Base-by-base conservation (phyloP, 805 yeast species). In the Yueomyces sp. region DNA sequence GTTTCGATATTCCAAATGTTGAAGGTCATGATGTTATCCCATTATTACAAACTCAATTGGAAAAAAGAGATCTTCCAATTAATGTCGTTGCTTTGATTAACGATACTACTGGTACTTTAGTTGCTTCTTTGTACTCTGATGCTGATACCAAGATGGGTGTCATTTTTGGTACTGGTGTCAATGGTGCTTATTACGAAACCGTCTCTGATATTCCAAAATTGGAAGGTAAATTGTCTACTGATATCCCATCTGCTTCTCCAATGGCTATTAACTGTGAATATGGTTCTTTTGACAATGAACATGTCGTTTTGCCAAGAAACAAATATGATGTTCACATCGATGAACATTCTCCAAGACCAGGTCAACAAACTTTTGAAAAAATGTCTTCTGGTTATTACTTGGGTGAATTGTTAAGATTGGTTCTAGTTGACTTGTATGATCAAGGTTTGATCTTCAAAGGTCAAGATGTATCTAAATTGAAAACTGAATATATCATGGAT, bases 211-310 rank as follows among this genome's bases (percentile, higher is more conserved):
- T 90, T 54, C 90, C 88, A 50, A 90, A 90, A 70, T 72, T 90
- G 53, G 77, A 77, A 54, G 94, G 92, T 47, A 68, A 66, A 54
- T 63, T 81, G 44, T 73, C 77, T 31, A 67, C 64, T 38, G 95
- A 85, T 59, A 74, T 86, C 52, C 59, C 75, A 36, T 64, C 59
- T 5, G 75, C 74, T 41, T 72, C 82, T 38, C 79, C 81, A 49
- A 88, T 90, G 94, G 96, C 96, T 44, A 90, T 90, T 64, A 90
- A 90, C 73, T 87, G 96, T 72, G 98, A 90, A 70, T 90, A 90
- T 69, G 97, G 98, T 58, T 90, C 96, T 5, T 90, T 90, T 62
- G 97, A 90, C 64, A 88, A 86, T 61, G 96, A 86, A 66, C 94
- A 82, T 57, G 46, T 53, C 7, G 75, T 80, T 34, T 73, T 90